Conservation (phyloP, 352 stramenopile genomes). For the Phytophthora podocarpi region DNA sequence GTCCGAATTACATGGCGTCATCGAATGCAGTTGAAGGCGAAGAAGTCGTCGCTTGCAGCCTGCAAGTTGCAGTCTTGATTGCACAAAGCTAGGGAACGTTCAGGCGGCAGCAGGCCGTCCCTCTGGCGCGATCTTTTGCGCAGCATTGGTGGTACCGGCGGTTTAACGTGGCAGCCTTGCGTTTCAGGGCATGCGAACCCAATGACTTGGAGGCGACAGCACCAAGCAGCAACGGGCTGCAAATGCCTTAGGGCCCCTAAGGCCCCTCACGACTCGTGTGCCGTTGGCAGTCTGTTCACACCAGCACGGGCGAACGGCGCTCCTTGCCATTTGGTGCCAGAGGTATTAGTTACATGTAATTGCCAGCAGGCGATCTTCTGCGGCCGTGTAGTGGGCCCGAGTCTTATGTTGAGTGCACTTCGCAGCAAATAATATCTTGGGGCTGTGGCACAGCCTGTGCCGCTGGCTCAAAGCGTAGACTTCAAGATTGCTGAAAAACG, state of each 20-base stretch:
- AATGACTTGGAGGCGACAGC: conserved; percentile 8
- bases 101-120: too few species aligned
- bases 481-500: conserved; percentile 10
- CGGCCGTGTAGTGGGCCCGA: background rate
- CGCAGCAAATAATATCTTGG: background rate
- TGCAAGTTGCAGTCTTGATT: background rate
- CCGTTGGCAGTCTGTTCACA: background rate
- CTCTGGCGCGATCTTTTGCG: conserved; percentile 18
- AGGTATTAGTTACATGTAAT: too few species aligned
- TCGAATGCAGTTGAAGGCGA: background rate
- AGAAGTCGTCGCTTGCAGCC: background rate
- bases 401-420: background rate
- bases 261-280: too few species aligned
- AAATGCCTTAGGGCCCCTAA: too few species aligned
- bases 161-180: conserved; percentile 15
- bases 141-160: conserved; percentile 24
- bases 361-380: conserved; percentile 8
- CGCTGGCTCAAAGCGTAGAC: too few species aligned
- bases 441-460: background rate
- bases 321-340: background rate
- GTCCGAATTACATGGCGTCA: conserved; percentile 2
- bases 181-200: conserved; percentile 11
- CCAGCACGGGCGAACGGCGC: background rate
- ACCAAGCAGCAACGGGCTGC: conserved; percentile 15
- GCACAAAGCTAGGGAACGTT: too few species aligned